Percentiles rank a stretch among this genome's conserved stretches.
These are phyloP conservation scores for Prunus fruticosa DNA, from an alignment of 306 rosid species.

Conservation along the genomic window DNA sequence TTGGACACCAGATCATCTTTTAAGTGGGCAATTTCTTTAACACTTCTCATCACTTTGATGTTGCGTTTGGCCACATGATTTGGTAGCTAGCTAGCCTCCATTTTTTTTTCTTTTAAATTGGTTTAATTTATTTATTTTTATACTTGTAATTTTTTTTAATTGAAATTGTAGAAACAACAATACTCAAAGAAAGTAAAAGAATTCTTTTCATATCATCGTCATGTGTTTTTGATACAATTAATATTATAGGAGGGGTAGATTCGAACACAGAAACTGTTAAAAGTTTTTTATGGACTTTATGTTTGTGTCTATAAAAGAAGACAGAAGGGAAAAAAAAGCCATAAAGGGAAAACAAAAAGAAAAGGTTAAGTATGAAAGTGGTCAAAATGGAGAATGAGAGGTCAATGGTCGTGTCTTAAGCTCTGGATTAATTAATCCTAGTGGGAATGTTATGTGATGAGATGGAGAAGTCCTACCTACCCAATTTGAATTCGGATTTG, in stretches of 20 bases:
- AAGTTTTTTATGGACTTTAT: neutral
- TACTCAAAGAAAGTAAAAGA: neutral
- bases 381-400: neutral
- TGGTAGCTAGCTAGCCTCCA: neutral
- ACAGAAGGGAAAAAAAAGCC: neutral
- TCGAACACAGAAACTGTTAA: neutral
- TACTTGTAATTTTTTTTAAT: neutral
- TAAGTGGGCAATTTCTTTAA: slow-evolving; percentile 24
- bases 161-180: neutral
- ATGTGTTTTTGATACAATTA: too few relatives aligned
- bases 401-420: slow-evolving; percentile 2
- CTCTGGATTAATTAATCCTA: neutral
- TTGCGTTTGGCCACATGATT: slow-evolving; percentile 14
- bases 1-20: slow-evolving; percentile 19
- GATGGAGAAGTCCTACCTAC: slow-evolving; percentile 1
- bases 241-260: too few relatives aligned
- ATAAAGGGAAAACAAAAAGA: neutral
- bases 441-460: neutral
- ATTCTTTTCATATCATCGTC: neutral
- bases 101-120: neutral
- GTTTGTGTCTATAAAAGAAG: neutral
- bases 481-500: neutral
- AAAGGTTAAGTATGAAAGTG: neutral
- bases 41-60: slow-evolving; percentile 20
- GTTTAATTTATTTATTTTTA: slow-evolving; percentile 5